Conservation (phyloP, 2,329 filamentous ascomycete species). For the Dactylellina cionopaga region DNA sequence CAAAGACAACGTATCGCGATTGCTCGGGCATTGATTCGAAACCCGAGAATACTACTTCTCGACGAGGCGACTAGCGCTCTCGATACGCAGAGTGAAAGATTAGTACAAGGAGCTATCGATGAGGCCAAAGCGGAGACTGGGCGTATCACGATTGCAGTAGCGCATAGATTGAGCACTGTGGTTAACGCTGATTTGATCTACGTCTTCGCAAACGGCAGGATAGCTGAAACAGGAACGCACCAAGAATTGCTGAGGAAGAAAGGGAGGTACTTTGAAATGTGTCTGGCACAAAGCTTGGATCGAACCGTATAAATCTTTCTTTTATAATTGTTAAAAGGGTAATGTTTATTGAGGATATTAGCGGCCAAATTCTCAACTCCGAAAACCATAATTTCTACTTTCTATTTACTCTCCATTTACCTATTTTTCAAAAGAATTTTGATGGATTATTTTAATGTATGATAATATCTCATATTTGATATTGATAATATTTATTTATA, state of each 20-base stretch:
- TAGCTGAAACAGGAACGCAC: slow-evolving; percentile 62
- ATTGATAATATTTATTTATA: no score
- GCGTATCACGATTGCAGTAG: slow-evolving; percentile 66
- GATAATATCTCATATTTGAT: no score
- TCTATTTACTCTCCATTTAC: no score
- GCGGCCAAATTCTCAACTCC: neutral
- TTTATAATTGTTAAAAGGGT: neutral
- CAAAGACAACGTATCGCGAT: slow-evolving; percentile 78
- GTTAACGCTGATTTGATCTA: slow-evolving; percentile 60
- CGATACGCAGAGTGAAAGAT: slow-evolving; percentile 63
- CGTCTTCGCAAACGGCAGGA: slow-evolving; percentile 61
- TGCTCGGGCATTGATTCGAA: slow-evolving; percentile 73
- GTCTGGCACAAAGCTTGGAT: slow-evolving; percentile 48
- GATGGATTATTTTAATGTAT: no score
- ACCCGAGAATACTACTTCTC: slow-evolving; percentile 73
- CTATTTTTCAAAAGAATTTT: no score
- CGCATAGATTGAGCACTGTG: slow-evolving; percentile 61
- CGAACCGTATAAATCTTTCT: no score
- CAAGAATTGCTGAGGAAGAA: slow-evolving; percentile 59
- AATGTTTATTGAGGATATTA: neutral
- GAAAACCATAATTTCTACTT: neutral
- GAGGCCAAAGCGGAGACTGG: slow-evolving; percentile 54
- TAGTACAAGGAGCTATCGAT: slow-evolving; percentile 63
- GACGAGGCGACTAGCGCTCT: slow-evolving; percentile 79
- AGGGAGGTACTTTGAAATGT: slow-evolving; percentile 57